Base-by-base conservation (phyloP, 495 filamentous ascomycete genomes). In the Aspergillus haitiensis region DNA sequence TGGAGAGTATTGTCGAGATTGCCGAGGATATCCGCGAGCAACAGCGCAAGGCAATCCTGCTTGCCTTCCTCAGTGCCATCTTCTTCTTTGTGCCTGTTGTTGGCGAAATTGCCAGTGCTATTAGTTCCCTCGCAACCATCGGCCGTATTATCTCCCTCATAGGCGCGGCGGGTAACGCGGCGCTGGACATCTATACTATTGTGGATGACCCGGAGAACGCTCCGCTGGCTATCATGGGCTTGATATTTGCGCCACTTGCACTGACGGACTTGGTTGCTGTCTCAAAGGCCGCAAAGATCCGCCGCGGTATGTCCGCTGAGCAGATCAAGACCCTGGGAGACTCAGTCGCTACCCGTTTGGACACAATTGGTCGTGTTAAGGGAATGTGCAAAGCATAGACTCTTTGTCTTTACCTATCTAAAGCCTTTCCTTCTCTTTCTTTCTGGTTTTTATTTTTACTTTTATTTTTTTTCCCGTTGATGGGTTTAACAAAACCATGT, bases 31-130 rank as follows among this genome's bases (percentile, higher is more conserved):
- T 60, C 12, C 1, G 31, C 5, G 58, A 60, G 15, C 37, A 53
- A 9, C 18, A 55, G 13, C 2, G 9, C 16, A 55, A 60, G 34
- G 32, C 31, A 5, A 60, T 60, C 44, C 21, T 60, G 32, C 18
- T 55, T 15, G 52, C 51, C 11, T 60, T 60, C 35, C 51, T 60
- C 1, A 44, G 44, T 11, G 58, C 52, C 6, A 49, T 60, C 6
- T 16, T 60, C 16, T 55, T 55, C 42, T 33, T 60, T 31, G 52
- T 55, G 13, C 52, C 53, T 6, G 32, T 56, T 12, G 16, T 51
- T 21, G 59, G 59, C 21, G 44, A 61, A 37, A 34, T 52, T 2
- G 33, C 16, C 5, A 31, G 45, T 15, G 18, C 52, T 2, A 33
- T 61, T 9, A 33, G 2, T 7, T 44, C 40, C 11, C 12, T 61